Evolutionary conservation across 345 rosid species (phyloP).

Genomic region (Eucalyptus grandis): DNA sequence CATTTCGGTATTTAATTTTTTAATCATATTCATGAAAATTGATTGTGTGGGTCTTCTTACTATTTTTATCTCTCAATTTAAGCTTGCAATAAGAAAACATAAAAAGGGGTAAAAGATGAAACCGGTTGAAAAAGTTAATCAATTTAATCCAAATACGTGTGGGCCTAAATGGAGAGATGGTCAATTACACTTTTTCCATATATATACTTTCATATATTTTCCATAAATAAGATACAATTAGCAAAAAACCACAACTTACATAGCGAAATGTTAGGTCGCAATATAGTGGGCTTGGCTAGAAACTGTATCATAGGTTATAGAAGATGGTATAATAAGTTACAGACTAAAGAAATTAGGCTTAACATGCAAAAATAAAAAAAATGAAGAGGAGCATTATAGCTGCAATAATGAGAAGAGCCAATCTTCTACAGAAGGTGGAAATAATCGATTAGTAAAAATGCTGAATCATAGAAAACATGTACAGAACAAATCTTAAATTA

Average conservation of each 20-base stretch:
- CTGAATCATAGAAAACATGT: background rate
- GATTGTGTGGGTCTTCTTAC: too few species aligned
- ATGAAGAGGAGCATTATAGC: conserved; percentile 14
- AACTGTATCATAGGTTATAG: background rate
- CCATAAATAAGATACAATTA: background rate
- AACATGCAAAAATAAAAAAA: background rate
- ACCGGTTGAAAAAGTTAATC: too few species aligned
- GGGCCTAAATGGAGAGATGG: too few species aligned
- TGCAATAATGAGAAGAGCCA: conserved; percentile 16
- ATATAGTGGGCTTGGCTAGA: background rate
- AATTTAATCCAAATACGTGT: too few species aligned
- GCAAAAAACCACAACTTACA: background rate
- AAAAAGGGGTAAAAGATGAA: too few species aligned
- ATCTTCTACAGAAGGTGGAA: background rate
- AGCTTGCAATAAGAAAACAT: too few species aligned
- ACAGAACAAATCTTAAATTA: background rate
- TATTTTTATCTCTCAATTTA: too few species aligned
- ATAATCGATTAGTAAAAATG: background rate
- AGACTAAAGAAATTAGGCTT: background rate
- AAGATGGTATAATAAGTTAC: background rate
- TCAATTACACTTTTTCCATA: background rate
- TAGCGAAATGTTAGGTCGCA: background rate
- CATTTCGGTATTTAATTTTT: too few species aligned
- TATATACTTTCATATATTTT: background rate
- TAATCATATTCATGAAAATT: too few species aligned